Conservation (phyloP, 2,329 filamentous ascomycete species). For the Fonsecaea nubica region DNA sequence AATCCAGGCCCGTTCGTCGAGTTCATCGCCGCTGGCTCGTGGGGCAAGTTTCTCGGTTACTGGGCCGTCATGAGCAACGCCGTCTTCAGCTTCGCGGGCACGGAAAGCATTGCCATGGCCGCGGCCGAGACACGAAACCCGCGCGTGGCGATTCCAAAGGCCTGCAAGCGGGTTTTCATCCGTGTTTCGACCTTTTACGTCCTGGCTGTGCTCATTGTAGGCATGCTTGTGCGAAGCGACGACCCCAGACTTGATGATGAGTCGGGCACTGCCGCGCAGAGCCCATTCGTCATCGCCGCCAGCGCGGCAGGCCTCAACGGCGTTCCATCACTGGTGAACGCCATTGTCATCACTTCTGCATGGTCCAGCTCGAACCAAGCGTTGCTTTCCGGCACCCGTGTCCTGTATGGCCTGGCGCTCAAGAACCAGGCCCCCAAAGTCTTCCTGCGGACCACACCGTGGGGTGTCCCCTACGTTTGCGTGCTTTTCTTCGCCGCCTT, state of each 20-base stretch:
- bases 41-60: constrained; percentile 69
- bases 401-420: constrained; percentile 49
- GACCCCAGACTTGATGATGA: constrained; percentile 43
- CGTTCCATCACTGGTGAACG: constrained; percentile 51
- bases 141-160: constrained; percentile 50
- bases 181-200: constrained; percentile 51
- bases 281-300: constrained; percentile 61
- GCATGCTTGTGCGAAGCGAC: constrained; percentile 51
- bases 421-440: constrained; percentile 48
- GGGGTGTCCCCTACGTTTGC: constrained; percentile 39
- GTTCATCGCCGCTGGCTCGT: constrained; percentile 63
- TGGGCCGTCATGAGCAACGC: constrained; percentile 55
- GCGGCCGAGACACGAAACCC: constrained; percentile 52
- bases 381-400: constrained; percentile 47
- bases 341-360: constrained; percentile 49
- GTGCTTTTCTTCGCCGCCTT: constrained; percentile 37
- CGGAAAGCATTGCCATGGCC: constrained; percentile 50
- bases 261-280: constrained; percentile 50
- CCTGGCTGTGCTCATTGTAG: constrained; percentile 45
- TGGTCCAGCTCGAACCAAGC: constrained; percentile 53
- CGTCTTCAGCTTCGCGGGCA: constrained; percentile 51
- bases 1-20: constrained; percentile 72
- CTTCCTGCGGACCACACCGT: constrained; percentile 41
- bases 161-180: constrained; percentile 50
- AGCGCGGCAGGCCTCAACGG: constrained; percentile 45